Conservation (phyloP, 306 rosid species). For the Cicer pinnatifidum region DNA sequence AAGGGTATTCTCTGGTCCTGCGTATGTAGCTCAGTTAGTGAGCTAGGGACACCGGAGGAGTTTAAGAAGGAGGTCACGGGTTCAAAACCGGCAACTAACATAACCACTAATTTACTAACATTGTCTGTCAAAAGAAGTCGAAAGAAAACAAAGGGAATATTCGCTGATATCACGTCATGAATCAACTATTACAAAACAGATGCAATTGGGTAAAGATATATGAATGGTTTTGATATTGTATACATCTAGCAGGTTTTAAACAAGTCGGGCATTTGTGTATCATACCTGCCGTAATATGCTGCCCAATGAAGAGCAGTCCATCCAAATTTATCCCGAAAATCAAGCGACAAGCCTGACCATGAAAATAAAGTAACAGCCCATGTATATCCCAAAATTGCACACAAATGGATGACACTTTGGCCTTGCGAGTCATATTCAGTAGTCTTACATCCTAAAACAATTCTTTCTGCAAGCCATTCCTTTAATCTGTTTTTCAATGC, state of each 20-base stretch:
- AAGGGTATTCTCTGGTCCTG: not conserved
- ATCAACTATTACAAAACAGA: not conserved
- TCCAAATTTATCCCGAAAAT: slow-evolving; percentile 89
- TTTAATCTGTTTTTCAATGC: slow-evolving; percentile 70
- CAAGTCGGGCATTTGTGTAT: slow-evolving; percentile 21
- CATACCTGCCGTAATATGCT: slow-evolving; percentile 81
- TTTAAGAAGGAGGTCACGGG: too few relatives aligned
- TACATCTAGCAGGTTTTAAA: slow-evolving; percentile 17
- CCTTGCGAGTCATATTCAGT: slow-evolving; percentile 75
- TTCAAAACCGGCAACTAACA: too few relatives aligned
- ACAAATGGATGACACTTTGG: slow-evolving; percentile 91
- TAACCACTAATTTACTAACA: too few relatives aligned
- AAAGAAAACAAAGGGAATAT: not conserved
- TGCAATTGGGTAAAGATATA: not conserved
- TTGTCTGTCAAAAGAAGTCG: too few relatives aligned
- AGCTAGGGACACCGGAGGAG: too few relatives aligned
- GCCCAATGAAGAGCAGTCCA: slow-evolving; percentile 99
- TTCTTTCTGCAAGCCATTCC: slow-evolving; percentile 88
- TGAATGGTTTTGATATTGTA: not conserved
- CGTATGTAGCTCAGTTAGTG: too few relatives aligned
- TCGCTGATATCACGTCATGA: not conserved
- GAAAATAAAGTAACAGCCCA: slow-evolving; percentile 82
- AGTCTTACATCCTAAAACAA: slow-evolving; percentile 63
- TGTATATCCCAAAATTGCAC: slow-evolving; percentile 81
- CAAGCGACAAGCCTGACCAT: slow-evolving; percentile 83